Evolutionary conservation across 2,329 filamentous ascomycete genomes (phyloP).

Genomic region (Neoascochyta sp.): DNA sequence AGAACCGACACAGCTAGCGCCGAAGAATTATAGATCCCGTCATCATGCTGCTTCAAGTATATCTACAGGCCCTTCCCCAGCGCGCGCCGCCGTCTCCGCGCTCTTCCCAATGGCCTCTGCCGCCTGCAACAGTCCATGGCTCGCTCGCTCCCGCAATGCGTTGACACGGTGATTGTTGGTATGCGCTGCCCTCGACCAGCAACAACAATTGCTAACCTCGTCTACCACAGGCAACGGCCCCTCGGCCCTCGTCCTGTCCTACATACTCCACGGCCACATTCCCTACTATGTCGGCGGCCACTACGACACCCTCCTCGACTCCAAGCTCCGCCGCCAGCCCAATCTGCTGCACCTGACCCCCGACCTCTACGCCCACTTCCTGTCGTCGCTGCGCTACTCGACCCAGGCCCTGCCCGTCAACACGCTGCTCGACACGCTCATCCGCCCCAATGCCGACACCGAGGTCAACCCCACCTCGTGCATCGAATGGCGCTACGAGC

Average conservation of each 20-base stretch:
- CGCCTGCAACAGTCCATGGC: constrained; percentile 37
- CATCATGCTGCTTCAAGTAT: constrained; percentile 19
- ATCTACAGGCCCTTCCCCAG: constrained; percentile 17
- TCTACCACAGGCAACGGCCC: constrained; percentile 61
- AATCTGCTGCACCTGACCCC: constrained; percentile 49
- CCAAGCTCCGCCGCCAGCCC: constrained; percentile 49
- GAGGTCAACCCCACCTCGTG: constrained; percentile 52
- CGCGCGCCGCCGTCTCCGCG: constrained; percentile 10
- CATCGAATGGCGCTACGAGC: constrained; percentile 53
- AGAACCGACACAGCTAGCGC: constrained; percentile 23
- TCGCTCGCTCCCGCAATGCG: constrained; percentile 32
- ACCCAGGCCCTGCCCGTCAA: constrained; percentile 60
- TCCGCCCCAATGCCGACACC: constrained; percentile 57
- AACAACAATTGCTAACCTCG: too few relatives aligned
- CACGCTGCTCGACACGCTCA: constrained; percentile 56
- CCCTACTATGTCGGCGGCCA: constrained; percentile 56
- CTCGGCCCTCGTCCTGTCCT: constrained; percentile 59
- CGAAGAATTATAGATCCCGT: constrained; percentile 27
- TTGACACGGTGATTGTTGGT: constrained; percentile 43
- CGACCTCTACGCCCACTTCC: constrained; percentile 56
- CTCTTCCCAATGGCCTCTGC: constrained; percentile 31
- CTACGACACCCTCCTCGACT: constrained; percentile 55
- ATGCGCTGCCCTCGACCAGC: too few relatives aligned
- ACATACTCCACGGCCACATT: constrained; percentile 59
- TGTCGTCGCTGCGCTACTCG: constrained; percentile 58